Percentiles rank a stretch among this genome's conserved stretches.
Evolutionary conservation across 2,329 filamentous ascomycete species (phyloP).

Genomic region (Botrytis fabae): DNA sequence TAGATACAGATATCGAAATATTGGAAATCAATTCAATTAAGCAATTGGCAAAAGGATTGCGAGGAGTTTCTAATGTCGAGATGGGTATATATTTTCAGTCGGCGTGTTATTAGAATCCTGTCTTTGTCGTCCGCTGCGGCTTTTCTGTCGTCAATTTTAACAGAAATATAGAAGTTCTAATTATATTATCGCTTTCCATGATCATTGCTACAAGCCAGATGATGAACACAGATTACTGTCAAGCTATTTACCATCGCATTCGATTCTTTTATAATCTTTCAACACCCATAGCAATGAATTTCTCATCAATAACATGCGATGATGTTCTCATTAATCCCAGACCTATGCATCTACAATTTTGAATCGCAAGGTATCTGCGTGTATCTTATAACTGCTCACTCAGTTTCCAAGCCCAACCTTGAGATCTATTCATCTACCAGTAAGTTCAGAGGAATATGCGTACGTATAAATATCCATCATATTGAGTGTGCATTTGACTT

Average conservation of each 20-base stretch:
- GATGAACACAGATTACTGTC: not conserved
- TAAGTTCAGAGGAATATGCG: accelerated
- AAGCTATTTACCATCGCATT: not conserved
- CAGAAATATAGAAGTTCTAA: not conserved
- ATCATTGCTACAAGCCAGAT: not conserved
- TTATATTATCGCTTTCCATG: no score
- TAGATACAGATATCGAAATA: no score
- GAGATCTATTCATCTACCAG: not conserved
- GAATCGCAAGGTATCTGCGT: no score
- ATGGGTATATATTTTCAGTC: not conserved
- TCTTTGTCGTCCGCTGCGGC: accelerated
- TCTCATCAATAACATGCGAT: not conserved
- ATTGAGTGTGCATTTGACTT: not conserved
- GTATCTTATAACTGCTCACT: no score
- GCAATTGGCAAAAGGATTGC: accelerated
- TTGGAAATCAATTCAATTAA: no score
- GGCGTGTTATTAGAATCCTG: not conserved
- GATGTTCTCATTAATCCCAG: no score
- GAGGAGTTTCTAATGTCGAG: not conserved
- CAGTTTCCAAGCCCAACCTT: not conserved
- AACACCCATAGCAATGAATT: accelerated
- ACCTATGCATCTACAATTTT: no score
- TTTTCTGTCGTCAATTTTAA: accelerated
- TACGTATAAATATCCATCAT: not conserved
- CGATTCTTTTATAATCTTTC: not conserved